phyloP scores from a whole-genome alignment of 441 rosid species.

The Metrosideros polymorpha region DNA sequence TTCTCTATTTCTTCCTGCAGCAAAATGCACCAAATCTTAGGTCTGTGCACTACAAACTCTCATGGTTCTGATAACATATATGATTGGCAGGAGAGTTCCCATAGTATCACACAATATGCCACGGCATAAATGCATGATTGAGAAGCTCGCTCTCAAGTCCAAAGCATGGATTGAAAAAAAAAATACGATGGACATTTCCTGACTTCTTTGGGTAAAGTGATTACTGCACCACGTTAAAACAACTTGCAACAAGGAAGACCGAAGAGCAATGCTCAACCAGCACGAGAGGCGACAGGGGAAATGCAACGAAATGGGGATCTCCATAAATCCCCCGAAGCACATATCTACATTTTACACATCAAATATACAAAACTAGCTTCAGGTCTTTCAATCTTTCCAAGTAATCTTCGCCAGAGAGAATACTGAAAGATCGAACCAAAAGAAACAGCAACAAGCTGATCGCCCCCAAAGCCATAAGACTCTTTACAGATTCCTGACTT shows the following conservation, averaged over 20 bases:
- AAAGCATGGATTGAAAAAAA: background rate
- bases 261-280: background rate
- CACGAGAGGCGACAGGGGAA: accelerated
- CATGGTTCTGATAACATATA: background rate
- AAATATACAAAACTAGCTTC: background rate
- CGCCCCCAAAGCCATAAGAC: background rate
- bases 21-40: constrained; percentile 5
- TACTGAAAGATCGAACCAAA: accelerated
- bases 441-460: background rate
- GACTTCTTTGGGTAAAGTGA: background rate
- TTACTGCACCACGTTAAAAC: background rate
- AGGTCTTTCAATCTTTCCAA: accelerated
- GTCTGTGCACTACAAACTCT: background rate
- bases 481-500: background rate
- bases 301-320: background rate
- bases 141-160: background rate
- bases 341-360: background rate
- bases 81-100: background rate
- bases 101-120: background rate
- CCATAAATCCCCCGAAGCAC: background rate
- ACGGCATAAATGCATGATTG: accelerated
- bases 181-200: accelerated
- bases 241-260: background rate
- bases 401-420: background rate
- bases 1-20: constrained; percentile 85